Evolutionary conservation across 2,329 filamentous ascomycete species (phyloP).

Genomic region (Botryotinia narcissicola): DNA sequence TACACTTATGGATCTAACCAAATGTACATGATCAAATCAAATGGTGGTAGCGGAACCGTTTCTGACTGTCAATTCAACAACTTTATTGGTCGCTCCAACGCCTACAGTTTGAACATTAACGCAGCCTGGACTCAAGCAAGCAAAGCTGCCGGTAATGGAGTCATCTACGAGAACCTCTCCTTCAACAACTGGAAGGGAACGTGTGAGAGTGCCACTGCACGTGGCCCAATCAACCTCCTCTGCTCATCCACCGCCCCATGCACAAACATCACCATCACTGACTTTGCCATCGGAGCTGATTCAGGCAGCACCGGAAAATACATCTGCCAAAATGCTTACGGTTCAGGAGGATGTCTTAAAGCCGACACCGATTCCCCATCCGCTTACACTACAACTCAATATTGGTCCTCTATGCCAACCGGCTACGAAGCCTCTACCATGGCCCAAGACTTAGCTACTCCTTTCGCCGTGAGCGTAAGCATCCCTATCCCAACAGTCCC

Average conservation of each 20-base stretch:
- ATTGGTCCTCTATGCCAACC: constrained; percentile 22
- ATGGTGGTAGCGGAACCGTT: constrained; percentile 55
- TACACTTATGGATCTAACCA: constrained; percentile 57
- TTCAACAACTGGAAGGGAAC: constrained; percentile 57
- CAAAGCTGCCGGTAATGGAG: constrained; percentile 46
- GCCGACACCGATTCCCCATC: constrained; percentile 9
- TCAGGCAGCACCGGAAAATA: constrained; percentile 44
- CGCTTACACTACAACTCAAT: constrained; percentile 20
- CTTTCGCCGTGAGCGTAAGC: constrained; percentile 25
- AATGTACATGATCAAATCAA: constrained; percentile 62
- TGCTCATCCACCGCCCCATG: constrained; percentile 53
- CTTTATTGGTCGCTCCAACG: constrained; percentile 59
- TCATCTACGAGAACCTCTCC: constrained; percentile 52
- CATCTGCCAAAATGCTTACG: constrained; percentile 50
- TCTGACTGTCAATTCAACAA: constrained; percentile 52
- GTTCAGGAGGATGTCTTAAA: constrained; percentile 44
- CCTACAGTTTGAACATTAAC: constrained; percentile 50
- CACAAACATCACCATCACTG: constrained; percentile 48
- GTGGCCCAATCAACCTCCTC: constrained; percentile 53
- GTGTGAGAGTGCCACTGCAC: constrained; percentile 46
- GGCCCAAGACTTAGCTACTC: constrained; percentile 26
- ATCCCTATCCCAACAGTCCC: constrained; percentile 33
- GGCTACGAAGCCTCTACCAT: constrained; percentile 24
- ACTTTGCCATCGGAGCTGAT: constrained; percentile 55
- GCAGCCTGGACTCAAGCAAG: constrained; percentile 54